Evolutionary conservation across 1,284 basidiomycete species (phyloP), one percentile per base, ranked within the genome.

Genomic region (Trametes pubescens): DNA sequence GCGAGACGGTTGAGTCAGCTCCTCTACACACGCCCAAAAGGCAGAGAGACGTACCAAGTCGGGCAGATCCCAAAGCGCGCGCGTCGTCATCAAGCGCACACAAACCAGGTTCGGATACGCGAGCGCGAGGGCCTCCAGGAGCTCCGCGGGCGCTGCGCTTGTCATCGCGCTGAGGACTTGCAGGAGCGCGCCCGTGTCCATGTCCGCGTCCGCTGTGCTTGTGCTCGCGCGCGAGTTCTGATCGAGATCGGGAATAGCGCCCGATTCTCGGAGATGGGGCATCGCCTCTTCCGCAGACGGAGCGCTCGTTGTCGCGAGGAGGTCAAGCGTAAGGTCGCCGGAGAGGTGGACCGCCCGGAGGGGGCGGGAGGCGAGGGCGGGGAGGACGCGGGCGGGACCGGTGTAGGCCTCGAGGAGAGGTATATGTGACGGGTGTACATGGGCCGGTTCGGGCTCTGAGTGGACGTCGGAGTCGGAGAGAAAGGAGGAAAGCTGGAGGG

Each of bases 281-380:
- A 57, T 76, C 64, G 78, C 71, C 51, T 86, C 76, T 61, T 76
- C 77, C 11, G 78, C 76, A 35, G 79, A 79, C 60, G 86, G 82
- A 65, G 69, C 70, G 70, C 69, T 64, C 13, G 85, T 78, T 55
- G 90, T 78, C 43, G 79, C 78, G 26, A 89, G 78, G 70, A 86
- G 80, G 40, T 82, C 82, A 65, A 85, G 82, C 21, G 82, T 77
- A 65, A 90, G 76, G 75, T 86, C 83, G 43, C 85, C 83, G 29
- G 82, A 83, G 61, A 92, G 80, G 71, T 87, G 84, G 48, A 92
- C 80, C 71, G 80, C 82, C 65, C 83, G 77, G 51, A 92, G 80
- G 10, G 90, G 89, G 22, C 89, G 84, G 18, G 86, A 84, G 55
- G 88, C 87, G 2, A 88, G 81, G 67, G 91, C 77, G 60, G 79